These are phyloP conservation scores for Candida khao-thaluensis DNA, from an alignment of 805 yeast species.

Conservation along the genomic window DNA sequence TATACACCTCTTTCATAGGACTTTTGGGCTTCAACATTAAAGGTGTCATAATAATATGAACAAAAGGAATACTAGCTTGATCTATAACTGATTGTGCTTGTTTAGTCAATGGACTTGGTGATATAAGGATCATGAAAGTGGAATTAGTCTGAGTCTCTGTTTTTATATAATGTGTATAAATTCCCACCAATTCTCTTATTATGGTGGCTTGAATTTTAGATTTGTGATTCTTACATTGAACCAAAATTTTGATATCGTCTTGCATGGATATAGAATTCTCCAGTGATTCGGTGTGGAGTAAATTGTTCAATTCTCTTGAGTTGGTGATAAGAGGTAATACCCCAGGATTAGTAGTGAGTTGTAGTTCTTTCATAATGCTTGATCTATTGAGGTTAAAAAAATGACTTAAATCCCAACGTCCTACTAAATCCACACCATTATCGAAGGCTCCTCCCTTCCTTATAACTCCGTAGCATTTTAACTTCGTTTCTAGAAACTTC, in stretches of 20 bases:
- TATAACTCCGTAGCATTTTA: conserved; percentile 36
- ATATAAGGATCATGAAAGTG: conserved; percentile 42
- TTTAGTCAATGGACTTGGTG: conserved; percentile 47
- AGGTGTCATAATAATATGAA: conserved; percentile 42
- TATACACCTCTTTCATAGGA: conserved; percentile 19
- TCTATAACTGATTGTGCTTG: conserved; percentile 49
- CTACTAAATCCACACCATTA: conserved; percentile 55
- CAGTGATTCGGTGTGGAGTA: conserved; percentile 6
- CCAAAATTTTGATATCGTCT: conserved; percentile 41
- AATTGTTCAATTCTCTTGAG: conserved; percentile 18
- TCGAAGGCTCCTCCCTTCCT: conserved; percentile 58
- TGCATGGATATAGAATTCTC: conserved; percentile 19
- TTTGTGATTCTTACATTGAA: conserved; percentile 55
- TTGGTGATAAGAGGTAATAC: conserved; percentile 18
- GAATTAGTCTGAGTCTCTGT: conserved; percentile 17
- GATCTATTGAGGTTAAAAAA: conserved; percentile 18
- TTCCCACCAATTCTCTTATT: conserved; percentile 55
- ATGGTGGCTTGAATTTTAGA: conserved; percentile 44
- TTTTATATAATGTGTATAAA: conserved; percentile 39
- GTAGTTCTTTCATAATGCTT: conserved; percentile 5
- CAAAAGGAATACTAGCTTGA: conserved; percentile 44
- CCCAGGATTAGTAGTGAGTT: background rate
- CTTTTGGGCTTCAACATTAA: conserved; percentile 17
- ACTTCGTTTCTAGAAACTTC: conserved; percentile 34
- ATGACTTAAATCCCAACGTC: conserved; percentile 46